Percentiles rank a stretch among this genome's conserved stretches.
These are phyloP conservation scores for Rhodotorula sp. DNA, from an alignment of 1,284 basidiomycete species.

Conservation along the genomic window DNA sequence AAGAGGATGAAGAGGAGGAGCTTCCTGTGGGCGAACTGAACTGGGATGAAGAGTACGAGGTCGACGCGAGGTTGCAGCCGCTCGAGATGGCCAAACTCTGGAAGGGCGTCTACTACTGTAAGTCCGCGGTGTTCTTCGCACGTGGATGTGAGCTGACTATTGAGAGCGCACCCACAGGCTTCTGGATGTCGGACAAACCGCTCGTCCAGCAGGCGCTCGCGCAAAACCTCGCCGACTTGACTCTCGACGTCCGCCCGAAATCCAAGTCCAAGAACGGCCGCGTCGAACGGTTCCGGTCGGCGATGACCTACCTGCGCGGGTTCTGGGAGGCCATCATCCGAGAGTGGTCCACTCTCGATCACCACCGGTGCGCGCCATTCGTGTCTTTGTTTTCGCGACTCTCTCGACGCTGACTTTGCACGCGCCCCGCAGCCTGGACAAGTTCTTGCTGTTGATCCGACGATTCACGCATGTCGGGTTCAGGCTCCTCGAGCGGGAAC, in stretches of 20 bases:
- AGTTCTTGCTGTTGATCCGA: conserved; percentile 92
- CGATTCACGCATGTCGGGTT: conserved; percentile 84
- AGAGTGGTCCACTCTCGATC: conserved; percentile 91
- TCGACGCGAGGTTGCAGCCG: conserved; percentile 56
- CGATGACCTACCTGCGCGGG: conserved; percentile 74
- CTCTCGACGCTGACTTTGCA: neutral
- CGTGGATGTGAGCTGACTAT: neutral
- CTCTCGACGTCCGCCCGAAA: conserved; percentile 61
- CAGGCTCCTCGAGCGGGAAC: conserved; percentile 66
- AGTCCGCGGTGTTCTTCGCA: conserved; percentile 43
- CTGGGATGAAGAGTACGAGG: conserved; percentile 37
- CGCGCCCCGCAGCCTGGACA: conserved; percentile 71
- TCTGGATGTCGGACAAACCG: conserved; percentile 99
- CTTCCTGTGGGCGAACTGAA: conserved; percentile 37
- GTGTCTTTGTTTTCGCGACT: conserved; percentile 15
- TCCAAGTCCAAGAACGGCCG: conserved; percentile 39
- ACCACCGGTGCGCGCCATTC: conserved; percentile 63
- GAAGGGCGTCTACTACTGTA: conserved; percentile 98
- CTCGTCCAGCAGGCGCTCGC: conserved; percentile 92
- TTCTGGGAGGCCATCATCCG: conserved; percentile 88
- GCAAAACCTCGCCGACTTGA: conserved; percentile 74
- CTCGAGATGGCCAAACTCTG: conserved; percentile 86
- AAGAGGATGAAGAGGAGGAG: conserved; percentile 24
- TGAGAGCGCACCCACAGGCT: conserved; percentile 59
- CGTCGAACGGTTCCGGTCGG: conserved; percentile 50